Evolutionary conservation across 768 basidiomycete genomes (phyloP), one percentile per base, ranked within the genome.

Genomic region (Gloeopeniophorella convolvens): DNA sequence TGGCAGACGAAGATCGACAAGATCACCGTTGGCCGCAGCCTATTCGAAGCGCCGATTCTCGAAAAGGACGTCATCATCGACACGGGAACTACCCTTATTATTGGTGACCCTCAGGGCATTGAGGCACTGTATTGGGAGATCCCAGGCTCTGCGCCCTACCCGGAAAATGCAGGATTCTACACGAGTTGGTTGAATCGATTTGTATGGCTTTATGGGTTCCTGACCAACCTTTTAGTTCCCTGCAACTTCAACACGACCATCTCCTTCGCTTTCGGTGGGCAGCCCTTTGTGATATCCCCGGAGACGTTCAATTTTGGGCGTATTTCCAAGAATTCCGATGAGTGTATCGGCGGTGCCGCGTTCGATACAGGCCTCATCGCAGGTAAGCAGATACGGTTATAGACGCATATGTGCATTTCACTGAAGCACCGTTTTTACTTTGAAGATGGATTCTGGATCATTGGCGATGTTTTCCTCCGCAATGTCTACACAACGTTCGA

Each of bases 71-170:
- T 57, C 31, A 51, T 60, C 45, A 53, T 63, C 39, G 59, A 57
- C 47, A 48, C 30, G 62, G 58, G 60, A 16, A 61, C 60, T 3
- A 61, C 58, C 9, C 45, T 59, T 24, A 48, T 61, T 46, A 40
- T 59, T 32, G 60, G 51, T 7, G 43, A 50, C 45, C 3, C 48
- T 7, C 18, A n/a, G 3, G 27, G 40, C 34, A 47, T 59, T 8
- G 23, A 28, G 15, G 45, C 45, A 11, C 18, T 59, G 30, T 59
- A 59, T 31, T 26, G 18, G 15, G 28, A 35, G 20, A 52, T 61
- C 44, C 45, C 52, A 30, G 55, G 55, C 8, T 39, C 55, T 24
- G 36, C 49, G 42, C 51, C 51, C 28, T 13, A 15, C 20, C 15
- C 27, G 31, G 9, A 37, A 49, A n/a, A n/a, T n/a, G n/a, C n/a